These are phyloP conservation scores for Ophiosphaerella korrae DNA, from an alignment of 2,329 filamentous ascomycete species.

Conservation along the genomic window DNA sequence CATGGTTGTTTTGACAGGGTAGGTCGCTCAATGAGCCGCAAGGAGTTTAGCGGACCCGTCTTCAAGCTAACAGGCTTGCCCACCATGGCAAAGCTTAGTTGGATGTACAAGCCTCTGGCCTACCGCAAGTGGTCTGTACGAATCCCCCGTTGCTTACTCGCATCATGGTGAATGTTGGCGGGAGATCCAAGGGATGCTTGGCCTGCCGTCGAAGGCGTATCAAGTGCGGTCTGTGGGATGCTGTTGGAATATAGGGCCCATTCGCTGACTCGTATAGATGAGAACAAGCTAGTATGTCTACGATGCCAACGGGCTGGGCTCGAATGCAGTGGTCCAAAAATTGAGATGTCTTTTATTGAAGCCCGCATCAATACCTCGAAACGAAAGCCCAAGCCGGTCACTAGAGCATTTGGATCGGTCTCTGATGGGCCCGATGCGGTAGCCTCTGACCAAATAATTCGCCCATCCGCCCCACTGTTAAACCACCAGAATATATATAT, in stretches of 20 bases:
- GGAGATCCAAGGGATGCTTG: conserved; percentile 39
- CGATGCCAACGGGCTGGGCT: conserved; percentile 31
- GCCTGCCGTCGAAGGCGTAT: conserved; percentile 36
- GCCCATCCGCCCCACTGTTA: not conserved
- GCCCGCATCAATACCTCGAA: conserved; percentile 34
- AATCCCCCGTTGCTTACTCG: too few species aligned
- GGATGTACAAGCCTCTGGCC: not conserved
- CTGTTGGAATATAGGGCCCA: too few species aligned
- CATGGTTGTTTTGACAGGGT: not conserved
- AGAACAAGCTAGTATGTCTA: conserved; percentile 30
- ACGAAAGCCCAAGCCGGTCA: conserved; percentile 8
- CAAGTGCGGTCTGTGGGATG: conserved; percentile 37
- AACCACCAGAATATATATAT: conserved; percentile 32
- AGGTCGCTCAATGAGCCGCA: conserved; percentile 33
- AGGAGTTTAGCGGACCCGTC: conserved; percentile 21
- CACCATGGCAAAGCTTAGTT: not conserved
- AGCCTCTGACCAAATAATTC: not conserved
- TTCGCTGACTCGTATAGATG: conserved; percentile 19
- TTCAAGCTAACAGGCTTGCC: not conserved
- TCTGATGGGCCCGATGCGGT: not conserved
- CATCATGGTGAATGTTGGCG: conserved; percentile 39
- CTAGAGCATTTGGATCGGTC: not conserved
- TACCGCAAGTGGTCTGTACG: not conserved
- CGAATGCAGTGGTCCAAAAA: conserved; percentile 30
- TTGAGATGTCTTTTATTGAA: conserved; percentile 29